A percentile compares a stretch with the other conserved stretches of the same genome.
These are phyloP conservation scores for Pseudogymnoascus sp. DNA, from an alignment of 2,329 filamentous ascomycete genomes.

Conservation along the genomic window DNA sequence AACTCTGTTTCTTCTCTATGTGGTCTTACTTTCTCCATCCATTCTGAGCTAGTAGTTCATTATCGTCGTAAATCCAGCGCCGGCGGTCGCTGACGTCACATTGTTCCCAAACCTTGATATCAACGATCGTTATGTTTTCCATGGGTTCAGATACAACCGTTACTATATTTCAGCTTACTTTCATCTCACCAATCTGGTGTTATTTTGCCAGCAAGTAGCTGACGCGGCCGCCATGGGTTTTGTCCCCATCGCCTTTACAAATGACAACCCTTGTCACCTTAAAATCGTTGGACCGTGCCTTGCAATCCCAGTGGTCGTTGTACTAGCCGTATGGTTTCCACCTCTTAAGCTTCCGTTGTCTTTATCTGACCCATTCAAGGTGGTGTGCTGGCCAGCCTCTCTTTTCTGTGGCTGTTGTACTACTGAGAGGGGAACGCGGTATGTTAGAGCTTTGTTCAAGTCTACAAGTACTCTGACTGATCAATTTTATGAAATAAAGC, in stretches of 20 bases:
- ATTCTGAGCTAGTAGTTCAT: slow-evolving; percentile 2
- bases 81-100: background rate
- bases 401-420: slow-evolving; percentile 49
- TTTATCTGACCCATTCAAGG: slow-evolving; percentile 25
- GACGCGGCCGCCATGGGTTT: slow-evolving; percentile 17
- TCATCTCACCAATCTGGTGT: background rate
- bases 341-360: slow-evolving; percentile 5
- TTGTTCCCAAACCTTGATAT: background rate
- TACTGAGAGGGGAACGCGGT: slow-evolving; percentile 40
- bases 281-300: slow-evolving; percentile 12
- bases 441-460: background rate
- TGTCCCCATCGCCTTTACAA: background rate
- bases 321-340: slow-evolving; percentile 39
- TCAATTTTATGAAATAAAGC: background rate
- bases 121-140: background rate
- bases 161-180: background rate
- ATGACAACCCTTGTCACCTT: slow-evolving; percentile 37
- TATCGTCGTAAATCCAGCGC: background rate
- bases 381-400: slow-evolving; percentile 47
- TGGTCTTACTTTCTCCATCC: background rate
- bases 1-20: background rate
- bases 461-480: background rate
- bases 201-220: slow-evolving; percentile 37
- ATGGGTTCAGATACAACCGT: background rate
- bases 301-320: slow-evolving; percentile 31